These are phyloP conservation scores for Microdochium trichocladiopsis DNA, from an alignment of 2,329 filamentous ascomycete genomes.

Conservation along the genomic window DNA sequence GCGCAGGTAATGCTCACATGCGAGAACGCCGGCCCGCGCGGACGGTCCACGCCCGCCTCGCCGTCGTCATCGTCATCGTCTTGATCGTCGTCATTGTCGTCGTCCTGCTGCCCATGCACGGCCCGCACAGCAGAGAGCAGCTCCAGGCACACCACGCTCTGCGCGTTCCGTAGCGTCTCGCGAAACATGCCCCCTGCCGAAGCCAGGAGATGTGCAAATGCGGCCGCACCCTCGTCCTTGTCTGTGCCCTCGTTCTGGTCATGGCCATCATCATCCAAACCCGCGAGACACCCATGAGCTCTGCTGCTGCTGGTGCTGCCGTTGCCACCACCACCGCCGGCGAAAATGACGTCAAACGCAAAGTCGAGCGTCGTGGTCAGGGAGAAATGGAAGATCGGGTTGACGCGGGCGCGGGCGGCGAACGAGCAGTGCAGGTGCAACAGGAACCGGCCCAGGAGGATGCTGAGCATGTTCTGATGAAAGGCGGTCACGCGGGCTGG, in stretches of 20 bases:
- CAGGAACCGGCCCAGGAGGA: constrained; percentile 45
- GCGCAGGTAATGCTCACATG: too few relatives aligned
- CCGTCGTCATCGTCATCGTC: too few relatives aligned
- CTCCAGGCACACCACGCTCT: constrained; percentile 24
- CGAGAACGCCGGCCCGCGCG: too few relatives aligned
- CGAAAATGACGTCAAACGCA: constrained; percentile 24
- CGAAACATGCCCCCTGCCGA: constrained; percentile 32
- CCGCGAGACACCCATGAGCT: too few relatives aligned
- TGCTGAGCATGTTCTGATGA: constrained; percentile 41
- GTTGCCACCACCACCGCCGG: neutral
- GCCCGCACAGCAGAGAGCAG: constrained; percentile 17
- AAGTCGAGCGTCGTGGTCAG: constrained; percentile 38
- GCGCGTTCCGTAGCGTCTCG: constrained; percentile 27
- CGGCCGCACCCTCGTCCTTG: constrained; percentile 25
- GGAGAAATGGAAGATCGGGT: constrained; percentile 42
- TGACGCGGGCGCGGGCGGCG: constrained; percentile 28
- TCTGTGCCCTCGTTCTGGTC: too few relatives aligned
- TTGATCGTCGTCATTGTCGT: too few relatives aligned
- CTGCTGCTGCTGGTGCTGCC: constrained; percentile 21
- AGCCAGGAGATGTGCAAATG: constrained; percentile 17
- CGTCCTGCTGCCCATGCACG: too few relatives aligned
- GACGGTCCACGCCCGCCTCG: too few relatives aligned
- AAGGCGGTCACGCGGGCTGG: constrained; percentile 22
- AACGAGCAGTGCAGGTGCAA: constrained; percentile 46
- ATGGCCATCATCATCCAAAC: too few relatives aligned